Base-by-base conservation (phyloP, 2,329 filamentous ascomycete species). In the Iodosphaeria phyllophila region DNA sequence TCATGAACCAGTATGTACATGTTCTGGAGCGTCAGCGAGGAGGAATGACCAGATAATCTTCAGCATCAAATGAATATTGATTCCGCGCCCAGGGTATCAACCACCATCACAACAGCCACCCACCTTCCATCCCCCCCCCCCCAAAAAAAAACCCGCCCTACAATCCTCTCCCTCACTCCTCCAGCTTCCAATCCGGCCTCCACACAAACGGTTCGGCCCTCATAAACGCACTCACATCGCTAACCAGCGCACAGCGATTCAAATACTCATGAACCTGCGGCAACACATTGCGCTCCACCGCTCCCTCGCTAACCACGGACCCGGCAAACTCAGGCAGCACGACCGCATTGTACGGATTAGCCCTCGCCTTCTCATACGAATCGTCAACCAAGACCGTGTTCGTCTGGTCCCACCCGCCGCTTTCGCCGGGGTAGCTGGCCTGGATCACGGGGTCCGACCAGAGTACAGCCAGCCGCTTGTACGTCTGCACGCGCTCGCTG, bases 361-460 rank as follows among this genome's bases (percentile, higher is more conserved):
- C 74, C 14, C 67, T 60, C 1, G 74, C 84, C 55, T 95, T 98
- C 40, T 84, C 62, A 1, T 51, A 39, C 16, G 74, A 79, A 50
- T 95, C 89, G 37, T 98, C 89, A 19, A 95, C 70, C 14, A 98
- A 58, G 5, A 95, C 62, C 0, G 89, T 95, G 47, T 95, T 92
- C 25, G 61, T 61, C 50, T 92, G 83, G 37, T 72, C 64, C 76
- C 83, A 95, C 8, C 45, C 38, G 9, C 40, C 47, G 13, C 49
- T 57, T 12, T 32, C 27, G 1, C 36, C 44, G 9, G n/a, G n/a
- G n/a, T n/a, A n/a, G n/a, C n/a, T n/a, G 40, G 44, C 17, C 53
- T 50, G 6, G 32, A 40, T 29, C 42, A 44, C 13, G 71, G 46
- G 4, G 33, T 69, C 50, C 8, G 38, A 40, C 89, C 89, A 98